Evolutionary conservation across 306 rosid species (phyloP).

Genomic region (Trifolium subterraneum): DNA sequence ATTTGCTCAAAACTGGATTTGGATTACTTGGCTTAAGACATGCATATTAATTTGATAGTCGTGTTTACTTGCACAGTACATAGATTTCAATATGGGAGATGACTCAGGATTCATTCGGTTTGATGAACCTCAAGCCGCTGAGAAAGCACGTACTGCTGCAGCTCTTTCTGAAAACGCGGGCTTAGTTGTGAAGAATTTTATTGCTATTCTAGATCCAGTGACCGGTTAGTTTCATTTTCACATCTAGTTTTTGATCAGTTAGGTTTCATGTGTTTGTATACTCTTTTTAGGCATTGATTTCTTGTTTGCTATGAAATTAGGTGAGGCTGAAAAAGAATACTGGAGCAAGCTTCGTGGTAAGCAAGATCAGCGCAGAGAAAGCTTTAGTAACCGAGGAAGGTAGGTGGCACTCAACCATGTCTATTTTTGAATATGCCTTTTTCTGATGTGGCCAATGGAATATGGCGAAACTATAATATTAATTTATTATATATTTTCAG

Average conservation of each 20-base stretch:
- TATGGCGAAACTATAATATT: not conserved
- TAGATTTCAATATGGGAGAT: constrained; percentile 85
- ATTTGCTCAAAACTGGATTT: no score
- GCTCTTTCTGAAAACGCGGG: constrained; percentile 78
- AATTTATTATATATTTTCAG: constrained; percentile 42
- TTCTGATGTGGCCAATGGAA: not conserved
- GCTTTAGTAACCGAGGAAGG: constrained; percentile 72
- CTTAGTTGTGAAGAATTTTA: constrained; percentile 71
- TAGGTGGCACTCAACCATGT: constrained; percentile 34
- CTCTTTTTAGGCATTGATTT: no score
- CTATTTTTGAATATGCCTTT: not conserved
- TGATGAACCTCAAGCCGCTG: constrained; percentile 82
- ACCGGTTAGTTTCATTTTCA: constrained; percentile 54
- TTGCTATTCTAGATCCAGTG: constrained; percentile 82
- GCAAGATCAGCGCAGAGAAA: constrained; percentile 61
- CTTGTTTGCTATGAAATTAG: constrained; percentile 48
- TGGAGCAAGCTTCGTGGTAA: constrained; percentile 76
- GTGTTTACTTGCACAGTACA: constrained; percentile 53
- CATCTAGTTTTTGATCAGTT: not conserved
- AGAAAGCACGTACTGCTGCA: constrained; percentile 90
- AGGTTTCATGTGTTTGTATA: not conserved
- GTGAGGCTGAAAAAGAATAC: constrained; percentile 85
- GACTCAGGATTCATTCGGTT: constrained; percentile 81
- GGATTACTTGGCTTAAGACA: constrained; percentile 5
- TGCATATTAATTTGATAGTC: constrained; percentile 12